Evolutionary conservation across 1,139 yeast genomes (phyloP), one percentile per base, ranked within the genome.

Genomic region (Geotrichum carabidarum): DNA sequence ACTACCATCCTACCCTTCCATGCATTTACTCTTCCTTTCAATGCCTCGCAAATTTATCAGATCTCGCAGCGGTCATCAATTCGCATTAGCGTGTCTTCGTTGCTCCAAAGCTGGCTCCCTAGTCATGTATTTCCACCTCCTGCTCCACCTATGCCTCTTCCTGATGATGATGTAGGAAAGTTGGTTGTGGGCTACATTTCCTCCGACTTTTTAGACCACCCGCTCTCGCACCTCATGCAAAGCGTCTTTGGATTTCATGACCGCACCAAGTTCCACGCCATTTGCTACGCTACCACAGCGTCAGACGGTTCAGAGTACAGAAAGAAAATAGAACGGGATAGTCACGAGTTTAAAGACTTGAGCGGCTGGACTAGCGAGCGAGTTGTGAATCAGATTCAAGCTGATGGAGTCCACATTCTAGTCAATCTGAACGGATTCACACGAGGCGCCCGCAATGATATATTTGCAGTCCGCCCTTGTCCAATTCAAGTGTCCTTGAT

Each of bases 341-440:
- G 67, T 22, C 59, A 61, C 31, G 54, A 56, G 44, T 68, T 68
- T 55, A 60, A 61, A 22, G 71, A 68, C 47, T 67, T 66, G n/a
- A 60, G 65, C 17, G 56, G 51, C 30, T 59, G 61, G 65, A 54
- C 63, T 18, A 63, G 63, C 2, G 65, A 68, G 42, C 65, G 62
- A 7, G 57, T 67, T 31, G 67, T 63, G 3, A 62, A 64, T 11
- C 64, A 63, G 37, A 64, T 69, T 44, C 63, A 60, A 8, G 53
- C 53, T 1, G 72, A 69, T 55, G 69, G 69, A 0, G 63, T 69
- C 17, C 72, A 69, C 50, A 59, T 69, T 9, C 57, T 70, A 42
- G 69, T 69, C 9, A 69, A 69, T 50, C 58, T 69, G 37, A 69
- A 69, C 44, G 72, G 72, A 34, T 69, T 68, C 50, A 69, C 72